A percentile compares a stretch with the other conserved stretches of the same genome.
Evolutionary conservation across 768 basidiomycete species (phyloP).

Genomic region (Hirschioporus abietinus): DNA sequence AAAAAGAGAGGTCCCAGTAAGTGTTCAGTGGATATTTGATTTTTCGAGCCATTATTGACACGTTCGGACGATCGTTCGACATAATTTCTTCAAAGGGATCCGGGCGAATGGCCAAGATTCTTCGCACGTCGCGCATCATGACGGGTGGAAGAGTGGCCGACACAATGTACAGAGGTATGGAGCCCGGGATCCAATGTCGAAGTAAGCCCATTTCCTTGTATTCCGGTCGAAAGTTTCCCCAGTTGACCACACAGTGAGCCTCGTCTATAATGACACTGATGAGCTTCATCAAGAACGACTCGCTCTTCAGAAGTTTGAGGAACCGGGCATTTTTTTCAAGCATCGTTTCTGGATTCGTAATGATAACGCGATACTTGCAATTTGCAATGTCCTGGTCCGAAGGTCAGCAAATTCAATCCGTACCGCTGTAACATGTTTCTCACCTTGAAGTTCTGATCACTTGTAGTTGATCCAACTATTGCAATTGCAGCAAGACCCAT

Average conservation of each 20-base stretch:
- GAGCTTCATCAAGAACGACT: slow-evolving; percentile 17
- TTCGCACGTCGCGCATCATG: slow-evolving; percentile 20
- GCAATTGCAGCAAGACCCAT: too few species aligned
- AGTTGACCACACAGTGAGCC: slow-evolving; percentile 33
- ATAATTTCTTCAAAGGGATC: slow-evolving; percentile 14
- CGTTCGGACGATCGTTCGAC: slow-evolving; percentile 31
- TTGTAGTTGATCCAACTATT: too few species aligned
- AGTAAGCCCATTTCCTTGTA: slow-evolving; percentile 25
- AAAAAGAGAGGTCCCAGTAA: slow-evolving; percentile 18
- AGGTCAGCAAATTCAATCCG: too few species aligned
- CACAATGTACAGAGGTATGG: slow-evolving; percentile 24
- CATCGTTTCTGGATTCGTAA: slow-evolving; percentile 15
- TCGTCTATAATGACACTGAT: slow-evolving; percentile 33
- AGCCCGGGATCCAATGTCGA: slow-evolving; percentile 23
- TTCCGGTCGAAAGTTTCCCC: slow-evolving; percentile 30
- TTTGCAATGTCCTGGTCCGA: slow-evolving; percentile 17
- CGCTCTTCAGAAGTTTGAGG: slow-evolving; percentile 18
- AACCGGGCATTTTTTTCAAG: slow-evolving; percentile 15
- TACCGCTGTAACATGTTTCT: too few species aligned
- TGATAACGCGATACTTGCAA: slow-evolving; percentile 24
- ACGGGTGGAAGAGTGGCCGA: slow-evolving; percentile 29
- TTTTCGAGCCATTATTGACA: slow-evolving; percentile 21
- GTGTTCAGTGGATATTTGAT: slow-evolving; percentile 13
- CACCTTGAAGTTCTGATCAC: too few species aligned
- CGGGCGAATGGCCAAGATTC: slow-evolving; percentile 17